These are phyloP conservation scores for Mikania micrantha DNA, from an alignment of 129 eudicot genomes.

Conservation along the genomic window DNA sequence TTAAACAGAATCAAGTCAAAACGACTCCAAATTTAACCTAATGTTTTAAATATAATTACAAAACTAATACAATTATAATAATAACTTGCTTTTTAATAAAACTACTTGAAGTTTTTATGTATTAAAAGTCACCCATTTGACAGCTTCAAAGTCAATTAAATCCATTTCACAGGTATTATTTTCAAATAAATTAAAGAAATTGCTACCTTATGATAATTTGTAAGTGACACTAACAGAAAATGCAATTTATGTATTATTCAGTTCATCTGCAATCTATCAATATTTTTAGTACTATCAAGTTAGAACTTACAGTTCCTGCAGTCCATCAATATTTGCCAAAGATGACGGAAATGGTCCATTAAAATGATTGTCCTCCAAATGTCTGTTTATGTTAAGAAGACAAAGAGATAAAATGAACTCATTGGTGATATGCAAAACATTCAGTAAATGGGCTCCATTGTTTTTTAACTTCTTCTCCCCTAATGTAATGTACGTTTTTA, in stretches of 20 bases:
- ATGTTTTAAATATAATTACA: neutral
- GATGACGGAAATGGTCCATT: constrained; percentile 65
- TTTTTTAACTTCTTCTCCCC: neutral
- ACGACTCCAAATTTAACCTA: neutral
- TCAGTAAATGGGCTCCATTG: constrained; percentile 24
- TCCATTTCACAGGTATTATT: neutral
- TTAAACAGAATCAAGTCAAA: neutral
- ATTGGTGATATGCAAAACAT: neutral
- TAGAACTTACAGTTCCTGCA: constrained; percentile 61
- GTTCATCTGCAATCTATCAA: constrained; percentile 7
- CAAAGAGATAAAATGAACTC: constrained; percentile 7
- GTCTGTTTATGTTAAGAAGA: constrained; percentile 51
- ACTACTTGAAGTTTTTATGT: neutral
- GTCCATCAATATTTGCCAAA: constrained; percentile 38
- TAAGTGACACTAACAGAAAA: neutral
- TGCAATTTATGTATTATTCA: constrained; percentile 15
- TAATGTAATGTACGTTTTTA: neutral
- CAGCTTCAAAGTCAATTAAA: neutral
- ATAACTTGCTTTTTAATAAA: neutral
- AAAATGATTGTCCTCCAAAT: constrained; percentile 62
- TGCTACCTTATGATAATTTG: neutral
- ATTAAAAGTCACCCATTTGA: neutral
- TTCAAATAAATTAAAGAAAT: neutral
- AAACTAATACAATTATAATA: neutral
- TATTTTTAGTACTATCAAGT: neutral